Evolutionary conservation across 1,284 basidiomycete species (phyloP).

Genomic region (Pholiota adiposa): DNA sequence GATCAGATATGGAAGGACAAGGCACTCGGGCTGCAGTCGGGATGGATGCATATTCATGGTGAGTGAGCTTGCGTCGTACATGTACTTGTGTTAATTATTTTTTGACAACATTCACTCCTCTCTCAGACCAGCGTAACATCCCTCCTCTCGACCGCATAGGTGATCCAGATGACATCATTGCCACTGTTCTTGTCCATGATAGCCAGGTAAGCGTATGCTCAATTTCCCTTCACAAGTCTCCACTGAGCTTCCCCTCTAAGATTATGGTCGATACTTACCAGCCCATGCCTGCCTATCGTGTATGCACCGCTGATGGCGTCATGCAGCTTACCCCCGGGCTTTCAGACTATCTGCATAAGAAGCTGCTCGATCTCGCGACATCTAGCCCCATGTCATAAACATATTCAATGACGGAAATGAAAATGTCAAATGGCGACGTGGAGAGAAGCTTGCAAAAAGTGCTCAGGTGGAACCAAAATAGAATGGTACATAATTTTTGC

Average conservation of each 20-base stretch:
- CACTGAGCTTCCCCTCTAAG: conserved; percentile 34
- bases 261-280: conserved; percentile 74
- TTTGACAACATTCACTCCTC: too few relatives aligned
- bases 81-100: too few relatives aligned
- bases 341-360: conserved; percentile 45
- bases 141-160: conserved; percentile 75
- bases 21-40: conserved; percentile 65
- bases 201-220: conserved; percentile 52
- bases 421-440: neutral
- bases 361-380: conserved; percentile 13
- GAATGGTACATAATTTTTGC: neutral
- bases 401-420: neutral
- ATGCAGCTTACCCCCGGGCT: conserved; percentile 67
- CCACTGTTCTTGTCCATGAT: conserved; percentile 69
- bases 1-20: conserved; percentile 71
- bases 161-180: conserved; percentile 81
- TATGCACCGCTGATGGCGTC: conserved; percentile 74
- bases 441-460: neutral
- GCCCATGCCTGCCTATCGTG: conserved; percentile 78
- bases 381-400: neutral
- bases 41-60: conserved; percentile 89
- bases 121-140: conserved; percentile 67
- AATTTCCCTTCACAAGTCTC: neutral
- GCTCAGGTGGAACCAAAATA: neutral
- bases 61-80: conserved; percentile 20